Base-by-base conservation (phyloP, 75 land plant genomes). In the Pinus tabuliformis region DNA sequence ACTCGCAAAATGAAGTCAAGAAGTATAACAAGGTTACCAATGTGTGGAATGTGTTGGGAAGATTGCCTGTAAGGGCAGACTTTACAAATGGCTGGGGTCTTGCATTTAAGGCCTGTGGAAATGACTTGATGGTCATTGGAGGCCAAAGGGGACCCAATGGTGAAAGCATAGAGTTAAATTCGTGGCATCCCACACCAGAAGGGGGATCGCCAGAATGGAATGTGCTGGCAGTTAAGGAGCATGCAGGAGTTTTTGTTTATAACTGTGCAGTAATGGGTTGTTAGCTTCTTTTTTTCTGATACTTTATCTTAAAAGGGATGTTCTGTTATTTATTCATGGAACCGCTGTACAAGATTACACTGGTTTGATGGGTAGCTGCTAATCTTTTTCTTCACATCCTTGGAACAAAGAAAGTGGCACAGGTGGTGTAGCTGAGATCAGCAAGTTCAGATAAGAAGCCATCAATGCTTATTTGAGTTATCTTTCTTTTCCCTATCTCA, bases 261-360 rank as follows among this genome's bases (percentile, higher is more conserved):
- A 90, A 90, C 56, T 88, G 91, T 78, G 91, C 91, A 63, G 82
- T 90, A 11, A 90, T 90, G 92, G 83, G 83, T 26, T 85, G 85
- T 24, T 85, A 56, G 54, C 57, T 28, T 73, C 8, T 73, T 73
- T 14, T 12, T 49, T 22, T 39, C 54, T 49, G 11, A 9, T 49
- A 49, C 45, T 36, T 39, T 49, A 39, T 66, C 71, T 66, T 66
- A 49, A 36, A 21, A 66, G 71, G 45, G 20, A 12, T 37, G 52
- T 66, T 66, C 71, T 39, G 54, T 49, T 49, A 49, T 49, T 49
- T 66, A 37, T 66, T 66, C 71, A 66, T 45, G 39, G 71, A 66
- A 66, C 71, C 33, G 8, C 71, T 66, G 71, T 18, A 66, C 49
- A 66, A 66, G 71, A 66, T 17, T 66, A 36, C 66, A 63, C 66